Base-by-base conservation (phyloP, 2,329 filamentous ascomycete species). In the Berkeleyomyces rouxiae region DNA sequence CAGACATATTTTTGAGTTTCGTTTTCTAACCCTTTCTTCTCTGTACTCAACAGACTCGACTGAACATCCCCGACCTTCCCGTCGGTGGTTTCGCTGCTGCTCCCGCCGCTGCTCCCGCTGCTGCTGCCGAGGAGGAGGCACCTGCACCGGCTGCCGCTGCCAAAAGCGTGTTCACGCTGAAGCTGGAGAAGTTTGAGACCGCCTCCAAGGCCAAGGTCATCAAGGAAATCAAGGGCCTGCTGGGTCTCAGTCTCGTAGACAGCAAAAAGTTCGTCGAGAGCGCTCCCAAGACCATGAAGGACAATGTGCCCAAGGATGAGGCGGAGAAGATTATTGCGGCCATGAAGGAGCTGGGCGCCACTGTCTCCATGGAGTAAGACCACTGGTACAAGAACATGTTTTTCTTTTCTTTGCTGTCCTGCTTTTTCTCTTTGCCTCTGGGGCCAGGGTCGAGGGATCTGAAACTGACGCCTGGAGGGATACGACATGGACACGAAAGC, bases 261-360 rank as follows among this genome's bases (percentile, higher is more conserved):
- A 95, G 89, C 78, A 99, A 99, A 87, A 99, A 99, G 81, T 99
- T 99, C 71, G 93, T 99, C 68, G 93, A 99, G 82, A 90, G 88
- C 72, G 91, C 88, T 69, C 93, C 93, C 67, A 99, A 99, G 86
- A 79, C 89, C 75, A 88, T 99, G 89, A 97, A 97, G 85, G 93
- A 99, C 78, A 91, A 88, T 60, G 90, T 99, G 68, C 88, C 92
- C 67, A 99, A 99, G 83, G 93, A 99, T 72, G 95, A 99, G 75
- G 90, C 90, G 6, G 92, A 97, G 82, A 99, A 99, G 86, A 96
- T 99, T 71, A 84, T 99, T 65, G 88, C 89, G 75, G 85, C 88
- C 49, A 82, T 99, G 79, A 97, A 97, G 84, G 91, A 82, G 68
- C 78, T 99, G 66, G 93, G 93, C 67, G 93, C 87, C 67, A 90